Base-by-base conservation (phyloP, 352 stramenopile genomes). In the Pythium utonaiense region DNA sequence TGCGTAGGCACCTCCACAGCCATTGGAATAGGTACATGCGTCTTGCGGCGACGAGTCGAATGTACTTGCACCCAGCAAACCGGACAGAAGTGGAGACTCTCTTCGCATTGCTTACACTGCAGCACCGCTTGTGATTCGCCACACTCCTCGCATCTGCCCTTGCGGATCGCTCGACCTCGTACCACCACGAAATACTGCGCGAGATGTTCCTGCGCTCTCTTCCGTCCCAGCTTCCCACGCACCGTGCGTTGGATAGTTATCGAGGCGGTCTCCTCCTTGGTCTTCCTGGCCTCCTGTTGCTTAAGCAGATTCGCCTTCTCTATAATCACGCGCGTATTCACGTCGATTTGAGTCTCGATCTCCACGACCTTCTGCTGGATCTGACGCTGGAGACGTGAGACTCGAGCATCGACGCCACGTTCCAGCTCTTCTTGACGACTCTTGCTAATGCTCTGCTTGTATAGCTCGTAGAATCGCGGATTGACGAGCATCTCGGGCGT, bases 1-100 rank as follows among this genome's bases (percentile, higher is more conserved):
- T 53, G 22, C 17, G 17, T 34, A 30, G 45, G 14, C 24, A 30
- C 22, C 2, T 42, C 36, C 33, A 57, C 27, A 14, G 33, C 59
- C 75, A 91, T 89, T 10, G 83, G 83, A 17, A 90, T 81, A 31
- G 83, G 69, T 2, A 81, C 70, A 24, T 92, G 83, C 38, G 60
- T 45, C 61, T 86, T 86, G 1, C 80, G 69, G 8, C 75, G 67
- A 7, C 78, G 54, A 1, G 80, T 91, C 21, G 74, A 71, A 52
- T 90, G 83, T 13, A 88, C 79, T 45, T 87, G 77, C 1, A 92
- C 83, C 83, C 83, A 93, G 52, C 80, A 93, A 6, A 71, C 40
- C 2, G 80, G 80, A 56, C 80, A 93, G 17, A 93, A 88, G n/a
- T 86, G 80, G 13, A 75, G 17, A 42, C 73, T 83, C 52, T 89